Evolutionary conservation across 2,329 filamentous ascomycete genomes (phyloP).

Genomic region (Ophiostoma angusticollis): DNA sequence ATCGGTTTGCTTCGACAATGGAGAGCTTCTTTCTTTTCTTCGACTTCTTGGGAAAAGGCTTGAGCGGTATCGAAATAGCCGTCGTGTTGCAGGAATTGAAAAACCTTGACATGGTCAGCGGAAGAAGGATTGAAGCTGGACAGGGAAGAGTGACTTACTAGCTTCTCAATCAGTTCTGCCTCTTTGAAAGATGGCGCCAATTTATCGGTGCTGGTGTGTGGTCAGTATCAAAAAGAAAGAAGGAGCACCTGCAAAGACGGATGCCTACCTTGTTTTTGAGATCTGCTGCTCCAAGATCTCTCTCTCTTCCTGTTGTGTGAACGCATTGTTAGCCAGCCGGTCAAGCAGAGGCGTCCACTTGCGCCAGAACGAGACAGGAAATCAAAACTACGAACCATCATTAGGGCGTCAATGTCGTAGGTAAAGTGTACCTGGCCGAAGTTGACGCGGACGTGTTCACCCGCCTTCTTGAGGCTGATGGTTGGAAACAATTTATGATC

Average conservation of each 20-base stretch:
- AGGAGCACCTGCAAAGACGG: no score
- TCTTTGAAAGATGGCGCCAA: constrained; percentile 57
- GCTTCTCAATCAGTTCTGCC: constrained; percentile 64
- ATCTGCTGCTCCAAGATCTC: constrained; percentile 49
- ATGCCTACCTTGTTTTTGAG: constrained; percentile 27
- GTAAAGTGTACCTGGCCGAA: constrained; percentile 67
- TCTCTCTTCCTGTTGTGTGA: constrained; percentile 42
- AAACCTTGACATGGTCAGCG: constrained; percentile 38
- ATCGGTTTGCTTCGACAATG: constrained; percentile 37
- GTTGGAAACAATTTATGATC: constrained; percentile 52
- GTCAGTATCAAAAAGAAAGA: background rate
- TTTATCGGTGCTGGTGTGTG: constrained; percentile 34
- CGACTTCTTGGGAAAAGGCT: constrained; percentile 74
- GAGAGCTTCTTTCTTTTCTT: constrained; percentile 58
- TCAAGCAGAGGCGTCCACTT: background rate
- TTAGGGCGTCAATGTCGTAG: constrained; percentile 81
- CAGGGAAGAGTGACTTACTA: constrained; percentile 37
- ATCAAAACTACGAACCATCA: constrained; percentile 40
- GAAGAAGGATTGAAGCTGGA: no score
- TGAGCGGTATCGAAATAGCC: constrained; percentile 89
- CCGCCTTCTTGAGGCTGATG: constrained; percentile 51
- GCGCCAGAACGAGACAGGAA: background rate
- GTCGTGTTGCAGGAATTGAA: constrained; percentile 87
- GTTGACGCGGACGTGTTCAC: constrained; percentile 50
- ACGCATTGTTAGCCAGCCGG: background rate